Evolutionary conservation across 2,329 filamentous ascomycete species (phyloP), one percentile per base, ranked within the genome.

Genomic region (Mollisia scopiformis): DNA sequence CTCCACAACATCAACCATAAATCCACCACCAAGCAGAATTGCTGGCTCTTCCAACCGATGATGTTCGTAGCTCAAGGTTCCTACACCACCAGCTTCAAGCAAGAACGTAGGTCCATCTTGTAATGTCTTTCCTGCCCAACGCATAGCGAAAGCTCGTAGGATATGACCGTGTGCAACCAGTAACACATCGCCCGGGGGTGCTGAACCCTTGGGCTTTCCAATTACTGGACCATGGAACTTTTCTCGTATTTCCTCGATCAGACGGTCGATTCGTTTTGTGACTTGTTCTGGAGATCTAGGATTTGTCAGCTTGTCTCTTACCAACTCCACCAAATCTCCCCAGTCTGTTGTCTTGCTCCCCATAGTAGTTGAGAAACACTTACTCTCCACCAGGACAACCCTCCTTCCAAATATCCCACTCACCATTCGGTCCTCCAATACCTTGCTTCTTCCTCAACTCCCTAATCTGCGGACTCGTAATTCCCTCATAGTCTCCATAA

Each of bases 81-180:
- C 91, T 1, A 95, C 88, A 67, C 91, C 92, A n/a, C 92, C 92
- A 6, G 92, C 90, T 74, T 97, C 93, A n/a, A 97, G 78, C 63
- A 97, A 80, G 73, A 97, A 87, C 6, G 88, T 85, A 39, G 92
- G 90, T 7, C 90, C 71, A 65, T 92, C 88, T 57, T 86, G 84
- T 61, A 97, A 79, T 13, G 85, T 81, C 78, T 90, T 90, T 0
- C 87, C 86, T 0, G 88, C 84, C 93, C 93, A 97, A 31, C 93
- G 83, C 80, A 94, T 91, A 6, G 93, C 93, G 74, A 97, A 92
- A 0, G 92, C 91, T 16, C 93, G 83, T 56, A 97, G 78, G 59
- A 97, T 94, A 77, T 97, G 93, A 0, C 93, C 93, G 73, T 97
- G 93, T 23, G 92, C 93, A 6, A 97, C 92, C 52, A 97, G 81